phyloP scores from a whole-genome alignment of 495 filamentous ascomycete genomes.

The Cercophora scortea region DNA sequence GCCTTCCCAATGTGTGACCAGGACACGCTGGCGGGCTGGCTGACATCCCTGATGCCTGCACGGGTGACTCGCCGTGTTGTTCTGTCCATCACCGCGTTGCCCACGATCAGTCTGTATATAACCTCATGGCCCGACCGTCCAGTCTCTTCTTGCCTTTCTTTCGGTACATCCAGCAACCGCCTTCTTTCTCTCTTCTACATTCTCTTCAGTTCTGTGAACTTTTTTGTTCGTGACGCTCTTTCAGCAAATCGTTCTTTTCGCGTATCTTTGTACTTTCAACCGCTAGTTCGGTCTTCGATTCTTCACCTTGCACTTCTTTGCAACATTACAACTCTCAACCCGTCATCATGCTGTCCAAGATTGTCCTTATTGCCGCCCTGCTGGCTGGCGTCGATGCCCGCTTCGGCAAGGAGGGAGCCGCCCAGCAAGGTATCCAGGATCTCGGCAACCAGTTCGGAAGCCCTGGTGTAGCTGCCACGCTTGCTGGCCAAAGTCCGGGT shows the following conservation, averaged over 20 bases:
- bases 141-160: conserved; percentile 29
- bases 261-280: conserved; percentile 25
- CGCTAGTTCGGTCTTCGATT: conserved; percentile 30
- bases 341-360: conserved; percentile 39
- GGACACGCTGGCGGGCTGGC: conserved; percentile 5
- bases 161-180: conserved; percentile 22
- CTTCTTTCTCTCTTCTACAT: conserved; percentile 19
- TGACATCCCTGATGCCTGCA: conserved; percentile 2
- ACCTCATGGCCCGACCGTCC: conserved; percentile 6
- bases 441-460: conserved; percentile 37
- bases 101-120: conserved; percentile 16
- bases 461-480: conserved; percentile 46
- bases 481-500: conserved; percentile 43
- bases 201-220: conserved; percentile 44
- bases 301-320: conserved; percentile 16
- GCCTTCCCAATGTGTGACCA: conserved; percentile 6
- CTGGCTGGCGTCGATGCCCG: conserved; percentile 44
- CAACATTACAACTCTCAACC: conserved; percentile 15
- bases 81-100: conserved; percentile 9
- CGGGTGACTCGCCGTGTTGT: background rate
- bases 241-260: conserved; percentile 18
- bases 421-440: conserved; percentile 34
- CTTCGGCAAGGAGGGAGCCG: conserved; percentile 46
- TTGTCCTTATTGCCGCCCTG: conserved; percentile 30
- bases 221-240: conserved; percentile 32